Conservation (phyloP, 2,329 filamentous ascomycete species). For the Penicillium sp. region DNA sequence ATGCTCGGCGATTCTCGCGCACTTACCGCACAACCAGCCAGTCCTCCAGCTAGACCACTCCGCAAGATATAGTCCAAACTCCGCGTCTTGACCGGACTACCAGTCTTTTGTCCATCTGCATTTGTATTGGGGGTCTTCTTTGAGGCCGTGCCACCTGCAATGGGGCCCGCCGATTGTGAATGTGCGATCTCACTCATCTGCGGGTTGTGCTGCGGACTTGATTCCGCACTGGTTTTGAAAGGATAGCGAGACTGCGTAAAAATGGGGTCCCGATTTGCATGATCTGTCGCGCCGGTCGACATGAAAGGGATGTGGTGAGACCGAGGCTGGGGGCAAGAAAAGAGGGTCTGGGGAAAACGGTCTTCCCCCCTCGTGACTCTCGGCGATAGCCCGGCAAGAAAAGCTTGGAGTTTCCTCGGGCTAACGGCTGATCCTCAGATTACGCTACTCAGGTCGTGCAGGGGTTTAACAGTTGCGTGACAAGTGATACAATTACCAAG, state of each 20-base stretch:
- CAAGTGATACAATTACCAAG: neutral
- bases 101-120: slow-evolving; percentile 16
- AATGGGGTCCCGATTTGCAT: slow-evolving; percentile 28
- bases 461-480: no score
- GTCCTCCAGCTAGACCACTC: slow-evolving; percentile 80
- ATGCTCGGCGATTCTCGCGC: neutral
- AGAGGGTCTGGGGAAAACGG: slow-evolving; percentile 21
- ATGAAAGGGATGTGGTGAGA: slow-evolving; percentile 16
- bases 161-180: slow-evolving; percentile 19
- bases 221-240: slow-evolving; percentile 14
- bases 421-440: slow-evolving; percentile 27
- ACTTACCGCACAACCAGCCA: slow-evolving; percentile 87
- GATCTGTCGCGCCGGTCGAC: slow-evolving; percentile 27
- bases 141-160: slow-evolving; percentile 18
- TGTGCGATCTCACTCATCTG: slow-evolving; percentile 36
- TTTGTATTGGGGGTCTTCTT: slow-evolving; percentile 14
- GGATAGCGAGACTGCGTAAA: slow-evolving; percentile 8
- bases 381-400: slow-evolving; percentile 23
- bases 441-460: neutral
- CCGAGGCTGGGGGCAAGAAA: neutral
- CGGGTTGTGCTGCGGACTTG: slow-evolving; percentile 17
- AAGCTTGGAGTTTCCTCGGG: slow-evolving; percentile 20
- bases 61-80: slow-evolving; percentile 81
- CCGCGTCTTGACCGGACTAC: slow-evolving; percentile 58
- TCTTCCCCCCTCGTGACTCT: slow-evolving; percentile 25